Evolutionary conservation across 2,329 filamentous ascomycete genomes (phyloP).

Genomic region (Rhinocladiella similis): DNA sequence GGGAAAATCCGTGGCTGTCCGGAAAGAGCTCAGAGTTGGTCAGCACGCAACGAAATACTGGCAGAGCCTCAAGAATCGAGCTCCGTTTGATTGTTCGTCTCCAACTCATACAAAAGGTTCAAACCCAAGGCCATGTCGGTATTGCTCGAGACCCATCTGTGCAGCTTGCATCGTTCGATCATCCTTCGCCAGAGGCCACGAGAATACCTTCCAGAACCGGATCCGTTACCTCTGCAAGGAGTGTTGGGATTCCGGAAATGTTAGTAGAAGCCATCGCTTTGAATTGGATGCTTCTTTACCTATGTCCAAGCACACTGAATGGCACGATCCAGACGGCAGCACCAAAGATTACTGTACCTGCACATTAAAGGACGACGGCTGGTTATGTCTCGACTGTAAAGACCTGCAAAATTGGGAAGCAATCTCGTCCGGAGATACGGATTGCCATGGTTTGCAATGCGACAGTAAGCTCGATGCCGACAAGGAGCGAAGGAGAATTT

Average conservation of each 20-base stretch:
- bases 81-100: slow-evolving; percentile 31
- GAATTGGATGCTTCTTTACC: slow-evolving; percentile 14
- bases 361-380: slow-evolving; percentile 30
- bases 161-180: slow-evolving; percentile 34
- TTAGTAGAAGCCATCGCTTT: slow-evolving; percentile 28
- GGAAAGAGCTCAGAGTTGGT: slow-evolving; percentile 31
- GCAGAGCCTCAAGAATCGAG: slow-evolving; percentile 31
- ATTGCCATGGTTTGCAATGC: slow-evolving; percentile 33
- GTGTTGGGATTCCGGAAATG: slow-evolving; percentile 33
- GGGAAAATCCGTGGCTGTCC: slow-evolving; percentile 1
- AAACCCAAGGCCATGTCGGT: slow-evolving; percentile 29
- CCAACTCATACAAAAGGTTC: slow-evolving; percentile 30
- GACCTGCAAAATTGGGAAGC: slow-evolving; percentile 31
- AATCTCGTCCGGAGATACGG: slow-evolving; percentile 9
- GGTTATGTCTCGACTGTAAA: slow-evolving; percentile 33
- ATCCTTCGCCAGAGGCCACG: slow-evolving; percentile 30
- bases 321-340: slow-evolving; percentile 19
- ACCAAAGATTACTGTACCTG: slow-evolving; percentile 32
- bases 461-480: slow-evolving; percentile 25
- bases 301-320: neutral
- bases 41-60: slow-evolving; percentile 33
- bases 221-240: slow-evolving; percentile 32
- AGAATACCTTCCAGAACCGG: slow-evolving; percentile 34
- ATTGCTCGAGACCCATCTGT: slow-evolving; percentile 35
- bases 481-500: slow-evolving; percentile 32